These are phyloP conservation scores for Skeletonema menzelii DNA, from an alignment of 108 stramenopile species.

Conservation along the genomic window DNA sequence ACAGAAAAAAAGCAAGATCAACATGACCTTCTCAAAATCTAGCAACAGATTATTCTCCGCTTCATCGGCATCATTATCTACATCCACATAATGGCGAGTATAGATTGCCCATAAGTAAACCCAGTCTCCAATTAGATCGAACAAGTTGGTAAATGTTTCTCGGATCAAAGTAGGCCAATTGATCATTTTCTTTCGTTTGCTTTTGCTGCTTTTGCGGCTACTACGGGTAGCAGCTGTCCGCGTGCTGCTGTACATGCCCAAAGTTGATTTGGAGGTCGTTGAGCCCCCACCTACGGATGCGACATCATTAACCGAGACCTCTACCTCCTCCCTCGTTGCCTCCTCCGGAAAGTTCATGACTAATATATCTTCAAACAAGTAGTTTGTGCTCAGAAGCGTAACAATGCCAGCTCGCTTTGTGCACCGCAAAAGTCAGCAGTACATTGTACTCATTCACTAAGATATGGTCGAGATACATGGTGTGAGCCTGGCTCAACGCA, in stretches of 20 bases:
- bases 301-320: too few relatives aligned
- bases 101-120: constrained; percentile 6
- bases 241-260: not conserved
- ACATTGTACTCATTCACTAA: too few relatives aligned
- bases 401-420: too few relatives aligned
- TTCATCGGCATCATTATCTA: constrained; percentile 6
- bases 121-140: constrained; percentile 25
- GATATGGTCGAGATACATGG: too few relatives aligned
- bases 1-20: constrained; percentile 21
- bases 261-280: not conserved
- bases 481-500: too few relatives aligned
- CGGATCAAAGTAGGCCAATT: constrained; percentile 15
- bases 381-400: too few relatives aligned
- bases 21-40: constrained; percentile 1
- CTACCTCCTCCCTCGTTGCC: too few relatives aligned
- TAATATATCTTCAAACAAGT: too few relatives aligned
- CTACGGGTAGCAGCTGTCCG: not conserved
- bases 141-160: constrained; percentile 13
- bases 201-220: too few relatives aligned
- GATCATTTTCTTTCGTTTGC: not conserved
- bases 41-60: not conserved
- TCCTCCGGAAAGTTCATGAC: too few relatives aligned
- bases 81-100: not conserved
- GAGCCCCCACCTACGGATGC: not conserved
- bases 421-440: too few relatives aligned